Evolutionary conservation across 2,329 filamentous ascomycete genomes (phyloP), one percentile per base, ranked within the genome.

Genomic region (Phialocephala sp.): DNA sequence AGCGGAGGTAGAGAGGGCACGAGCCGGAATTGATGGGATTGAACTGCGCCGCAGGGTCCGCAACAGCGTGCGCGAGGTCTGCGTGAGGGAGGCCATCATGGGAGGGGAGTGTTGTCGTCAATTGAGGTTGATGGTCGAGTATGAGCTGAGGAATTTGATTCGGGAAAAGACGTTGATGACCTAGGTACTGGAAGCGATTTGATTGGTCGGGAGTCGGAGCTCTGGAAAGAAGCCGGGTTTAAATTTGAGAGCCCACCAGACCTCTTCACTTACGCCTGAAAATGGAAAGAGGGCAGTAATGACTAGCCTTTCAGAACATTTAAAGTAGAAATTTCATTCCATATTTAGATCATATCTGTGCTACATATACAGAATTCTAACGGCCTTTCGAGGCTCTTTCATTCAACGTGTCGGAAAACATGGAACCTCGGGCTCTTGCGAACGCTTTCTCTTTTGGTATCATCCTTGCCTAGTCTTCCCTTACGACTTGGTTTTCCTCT

Each of bases 21-120:
- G 85, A 73, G 83, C 79, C 66, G 79, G 69, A 70, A 76, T 74
- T 81, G 77, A 68, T 66, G 79, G 69, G 70, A 76, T 74, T 81
- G 77, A 68, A 65, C 66, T 65, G 74, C 78, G 80, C 74, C 81
- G 80, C 70, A 81, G 77, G 68, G 80, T 79, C 80, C 90, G 90
- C 83, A 91, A 83, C 78, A 91, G 84, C 76, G 87, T 83, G 80
- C 88, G 87, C 79, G 90, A 87, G 78, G 88, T 85, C 78, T 85
- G 84, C 77, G 88, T 81, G 80, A 93, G 86, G 79, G 88, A 83
- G 80, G 88, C 88, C 89, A 91, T 91, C 76, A 78, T 79, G 77
- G 45, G 67, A 67, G 60, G 64, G 64, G 39, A 59, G 56, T 67
- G 66, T 54, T 65, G 67, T 63, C 47, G 41, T 59, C 63, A 70